These are phyloP conservation scores for Diaporthe sp. DNA, from an alignment of 2,329 filamentous ascomycete genomes.

Conservation along the genomic window DNA sequence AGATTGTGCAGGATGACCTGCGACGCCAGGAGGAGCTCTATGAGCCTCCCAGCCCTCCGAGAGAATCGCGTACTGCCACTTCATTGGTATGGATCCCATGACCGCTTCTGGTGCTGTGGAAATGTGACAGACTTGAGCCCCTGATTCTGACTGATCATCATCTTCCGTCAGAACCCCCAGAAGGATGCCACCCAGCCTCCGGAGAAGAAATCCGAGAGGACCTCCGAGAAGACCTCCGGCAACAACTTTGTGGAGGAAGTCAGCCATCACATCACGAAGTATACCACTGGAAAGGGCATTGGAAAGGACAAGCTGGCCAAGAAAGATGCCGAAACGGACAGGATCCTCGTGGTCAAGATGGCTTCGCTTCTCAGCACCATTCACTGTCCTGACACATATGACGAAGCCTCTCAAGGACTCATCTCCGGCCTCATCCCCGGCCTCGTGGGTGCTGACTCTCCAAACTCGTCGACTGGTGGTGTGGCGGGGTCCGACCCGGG, in stretches of 20 bases:
- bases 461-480: neutral
- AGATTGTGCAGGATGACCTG: neutral
- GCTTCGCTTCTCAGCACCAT: no score
- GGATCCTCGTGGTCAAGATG: no score
- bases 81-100: neutral
- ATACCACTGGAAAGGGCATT: no score
- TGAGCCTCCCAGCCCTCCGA: neutral
- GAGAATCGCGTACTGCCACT: neutral
- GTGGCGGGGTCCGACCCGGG: neutral
- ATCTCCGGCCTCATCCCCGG: no score
- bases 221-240: neutral
- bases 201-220: neutral
- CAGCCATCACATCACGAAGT: neutral
- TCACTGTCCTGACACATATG: no score
- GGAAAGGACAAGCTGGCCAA: no score
- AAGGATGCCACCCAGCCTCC: neutral
- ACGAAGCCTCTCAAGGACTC: no score
- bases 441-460: neutral
- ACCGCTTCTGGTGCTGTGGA: neutral
- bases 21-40: neutral
- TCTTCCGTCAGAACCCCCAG: neutral
- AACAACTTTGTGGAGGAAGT: neutral
- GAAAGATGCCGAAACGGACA: no score
- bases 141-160: neutral
- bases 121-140: fast-evolving